Evolutionary conservation across 768 basidiomycete species (phyloP).

Genomic region (Leccinum boreale): DNA sequence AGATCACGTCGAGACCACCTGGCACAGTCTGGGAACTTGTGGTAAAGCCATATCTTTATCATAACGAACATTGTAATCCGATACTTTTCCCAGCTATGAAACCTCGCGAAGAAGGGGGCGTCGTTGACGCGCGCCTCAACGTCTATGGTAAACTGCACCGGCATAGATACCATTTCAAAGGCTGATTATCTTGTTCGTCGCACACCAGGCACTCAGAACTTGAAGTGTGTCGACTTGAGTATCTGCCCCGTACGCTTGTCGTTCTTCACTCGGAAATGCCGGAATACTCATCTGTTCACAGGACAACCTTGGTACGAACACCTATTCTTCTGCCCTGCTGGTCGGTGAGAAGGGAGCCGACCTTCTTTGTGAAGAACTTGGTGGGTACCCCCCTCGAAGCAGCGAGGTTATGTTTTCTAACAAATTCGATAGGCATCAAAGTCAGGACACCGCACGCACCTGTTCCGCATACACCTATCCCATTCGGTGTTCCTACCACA

Average conservation of each 20-base stretch:
- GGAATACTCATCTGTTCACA: constrained; percentile 19
- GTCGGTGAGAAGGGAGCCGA: constrained; percentile 69
- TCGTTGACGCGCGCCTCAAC: constrained; percentile 60
- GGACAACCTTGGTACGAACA: constrained; percentile 73
- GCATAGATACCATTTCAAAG: constrained; percentile 10
- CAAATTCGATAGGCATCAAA: constrained; percentile 47
- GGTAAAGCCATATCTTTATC: constrained; percentile 15
- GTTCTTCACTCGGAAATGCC: not conserved
- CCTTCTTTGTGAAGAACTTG: constrained; percentile 60
- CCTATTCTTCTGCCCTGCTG: constrained; percentile 66
- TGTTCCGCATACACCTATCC: constrained; percentile 64
- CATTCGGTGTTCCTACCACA: constrained; percentile 48
- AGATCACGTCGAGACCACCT: constrained; percentile 73
- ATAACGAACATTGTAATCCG: not conserved
- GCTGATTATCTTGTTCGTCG: not conserved
- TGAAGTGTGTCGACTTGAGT: constrained; percentile 66
- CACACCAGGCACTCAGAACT: constrained; percentile 51
- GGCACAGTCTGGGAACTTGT: constrained; percentile 61
- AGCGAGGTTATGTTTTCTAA: constrained; percentile 4
- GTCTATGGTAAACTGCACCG: constrained; percentile 41
- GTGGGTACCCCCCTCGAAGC: constrained; percentile 32
- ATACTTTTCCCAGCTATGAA: constrained; percentile 46
- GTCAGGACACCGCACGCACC: constrained; percentile 62
- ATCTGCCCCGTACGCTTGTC: constrained; percentile 60
- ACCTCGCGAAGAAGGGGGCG: constrained; percentile 61